A percentile compares a stretch with the other conserved stretches of the same genome.
Conservation (phyloP, 2,329 filamentous ascomycete species). For the Trichoderma endophyticum region DNA sequence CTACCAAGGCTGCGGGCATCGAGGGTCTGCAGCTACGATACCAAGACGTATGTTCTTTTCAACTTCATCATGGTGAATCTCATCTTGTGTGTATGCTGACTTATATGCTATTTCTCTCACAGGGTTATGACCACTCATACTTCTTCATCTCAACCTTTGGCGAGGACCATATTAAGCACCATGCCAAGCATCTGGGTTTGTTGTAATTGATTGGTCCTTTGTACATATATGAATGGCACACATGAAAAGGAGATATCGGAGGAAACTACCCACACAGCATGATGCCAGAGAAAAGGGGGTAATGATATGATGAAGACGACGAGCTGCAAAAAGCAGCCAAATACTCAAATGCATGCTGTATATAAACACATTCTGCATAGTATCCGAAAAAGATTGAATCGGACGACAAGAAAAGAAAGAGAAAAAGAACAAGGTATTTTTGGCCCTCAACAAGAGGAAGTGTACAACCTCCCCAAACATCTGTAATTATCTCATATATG, state of each 20-base stretch:
- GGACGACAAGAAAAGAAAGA: not conserved
- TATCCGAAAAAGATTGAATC: not conserved
- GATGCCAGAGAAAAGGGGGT: not conserved
- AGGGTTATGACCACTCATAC: conserved; percentile 96
- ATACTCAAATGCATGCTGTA: not conserved
- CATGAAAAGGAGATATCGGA: not conserved
- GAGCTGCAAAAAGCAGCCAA: not conserved
- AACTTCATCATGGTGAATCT: no score
- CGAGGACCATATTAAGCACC: conserved; percentile 86
- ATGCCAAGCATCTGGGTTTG: conserved; percentile 71
- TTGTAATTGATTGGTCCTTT: conserved; percentile 24
- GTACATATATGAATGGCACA: not conserved
- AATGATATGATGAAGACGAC: not conserved
- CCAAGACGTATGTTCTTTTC: conserved; percentile 58
- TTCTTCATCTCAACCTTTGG: conserved; percentile 92
- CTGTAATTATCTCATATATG: not conserved
- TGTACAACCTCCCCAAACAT: not conserved
- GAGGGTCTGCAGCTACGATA: conserved; percentile 74
- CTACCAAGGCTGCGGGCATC: conserved; percentile 71
- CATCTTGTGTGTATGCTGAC: conserved; percentile 1
- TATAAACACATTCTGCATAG: not conserved
- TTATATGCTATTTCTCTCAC: not conserved
- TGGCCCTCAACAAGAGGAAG: not conserved
- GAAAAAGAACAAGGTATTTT: not conserved
- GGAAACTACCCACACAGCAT: not conserved